A percentile compares a stretch with the other conserved stretches of the same genome.
phyloP scores from a whole-genome alignment of 1,284 basidiomycete species.

The Heterobasidion irregulare region DNA sequence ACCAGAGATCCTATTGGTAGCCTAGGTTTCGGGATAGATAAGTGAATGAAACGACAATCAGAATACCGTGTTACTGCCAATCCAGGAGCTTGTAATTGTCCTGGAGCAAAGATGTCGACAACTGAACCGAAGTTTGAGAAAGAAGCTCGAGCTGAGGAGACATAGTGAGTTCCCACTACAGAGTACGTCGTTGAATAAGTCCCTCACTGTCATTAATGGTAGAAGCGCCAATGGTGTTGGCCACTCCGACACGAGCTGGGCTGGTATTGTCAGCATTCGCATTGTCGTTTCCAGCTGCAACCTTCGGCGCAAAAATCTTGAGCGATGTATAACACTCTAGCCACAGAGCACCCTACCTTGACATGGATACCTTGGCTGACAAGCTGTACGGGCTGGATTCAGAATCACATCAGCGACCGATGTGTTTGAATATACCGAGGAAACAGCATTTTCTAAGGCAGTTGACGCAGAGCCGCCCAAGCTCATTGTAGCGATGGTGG shows the following conservation, averaged over 20 bases:
- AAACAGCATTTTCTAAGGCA: constrained; percentile 59
- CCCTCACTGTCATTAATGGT: constrained; percentile 38
- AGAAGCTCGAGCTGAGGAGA: constrained; percentile 11
- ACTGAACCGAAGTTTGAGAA: constrained; percentile 27
- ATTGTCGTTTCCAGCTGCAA: constrained; percentile 22
- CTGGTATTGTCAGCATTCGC: constrained; percentile 17
- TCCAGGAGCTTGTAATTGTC: constrained; percentile 26
- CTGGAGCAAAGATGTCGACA: constrained; percentile 28
- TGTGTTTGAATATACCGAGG: constrained; percentile 25
- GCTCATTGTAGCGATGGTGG: constrained; percentile 65
- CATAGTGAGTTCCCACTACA: neutral
- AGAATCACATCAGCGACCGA: neutral
- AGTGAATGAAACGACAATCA: neutral
- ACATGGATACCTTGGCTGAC: constrained; percentile 24
- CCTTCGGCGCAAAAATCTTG: neutral
- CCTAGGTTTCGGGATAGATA: constrained; percentile 1
- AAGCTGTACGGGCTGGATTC: constrained; percentile 3
- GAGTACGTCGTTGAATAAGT: too few species aligned
- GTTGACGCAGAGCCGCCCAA: constrained; percentile 59
- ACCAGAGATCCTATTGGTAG: constrained; percentile 22
- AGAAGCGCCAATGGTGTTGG: constrained; percentile 59
- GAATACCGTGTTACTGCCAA: constrained; percentile 18
- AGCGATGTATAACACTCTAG: too few species aligned
- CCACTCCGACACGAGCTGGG: constrained; percentile 32
- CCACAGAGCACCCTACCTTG: constrained; percentile 2